Base-by-base conservation (phyloP, 345 rosid species). In the Ricinus communis region DNA sequence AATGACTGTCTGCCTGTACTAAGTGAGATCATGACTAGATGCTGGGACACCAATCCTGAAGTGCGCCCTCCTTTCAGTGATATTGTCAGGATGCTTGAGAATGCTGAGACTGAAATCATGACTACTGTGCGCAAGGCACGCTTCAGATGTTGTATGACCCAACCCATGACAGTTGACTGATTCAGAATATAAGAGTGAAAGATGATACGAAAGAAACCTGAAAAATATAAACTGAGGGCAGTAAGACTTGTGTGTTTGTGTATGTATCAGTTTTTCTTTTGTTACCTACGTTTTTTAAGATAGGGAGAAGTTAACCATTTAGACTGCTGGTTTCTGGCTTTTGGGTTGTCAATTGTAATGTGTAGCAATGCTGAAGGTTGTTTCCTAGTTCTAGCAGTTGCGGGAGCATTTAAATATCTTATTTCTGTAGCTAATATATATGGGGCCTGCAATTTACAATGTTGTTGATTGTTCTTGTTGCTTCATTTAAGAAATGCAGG, bases 51-150 rank as follows among this genome's bases (percentile, higher is more conserved):
- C 52, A 70, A 70, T 43, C 74, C 79, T 38, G 79, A 76, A 69
- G 66, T 76, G 16, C 74, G 79, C 7, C 79, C 79, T 2, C 53
- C 79, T 36, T 76, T 76, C 56, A 27, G 65, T 5, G 79, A 70
- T 7, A 57, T 76, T 56, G 74, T 76, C 22, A 70, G 70, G 58
- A 76, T 76, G 79, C 79, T 76, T 11, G 79, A 76, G 79, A 49
- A 76, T 45, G 79, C 79, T 18, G 62, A 70, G 57, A 70, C 66
- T 27, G 74, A 76, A 61, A 76, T 76, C 61, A 57, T 76, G 66
- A 76, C 79, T 3, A 76, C 65, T 28, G 74, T 76, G 24, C 74
- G 79, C 49, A 76, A 76, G 74, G 79, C 79, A 25, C 79, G 79
- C 58, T 76, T 76, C 70, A 64, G 79, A 62, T 76, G 79, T 38